Evolutionary conservation across 441 rosid species (phyloP).

Genomic region (Melastoma candidum): DNA sequence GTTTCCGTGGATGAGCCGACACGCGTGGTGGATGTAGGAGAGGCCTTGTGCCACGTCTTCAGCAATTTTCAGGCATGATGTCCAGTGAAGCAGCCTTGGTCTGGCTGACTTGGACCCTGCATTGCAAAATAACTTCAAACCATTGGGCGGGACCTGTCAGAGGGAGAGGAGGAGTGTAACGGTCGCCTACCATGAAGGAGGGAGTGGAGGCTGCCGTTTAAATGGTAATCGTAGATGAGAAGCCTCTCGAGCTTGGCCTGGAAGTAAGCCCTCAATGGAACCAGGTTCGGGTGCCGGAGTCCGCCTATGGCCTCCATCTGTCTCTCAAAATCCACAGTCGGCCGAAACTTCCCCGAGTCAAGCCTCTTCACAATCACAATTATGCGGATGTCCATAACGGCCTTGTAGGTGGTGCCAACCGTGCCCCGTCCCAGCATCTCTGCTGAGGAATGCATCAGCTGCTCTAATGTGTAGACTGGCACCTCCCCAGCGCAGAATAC

Average conservation of each 20-base stretch:
- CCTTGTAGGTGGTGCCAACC: conserved; percentile 7
- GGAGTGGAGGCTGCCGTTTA: conserved; percentile 79
- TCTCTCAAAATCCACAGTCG: conserved; percentile 50
- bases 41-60: conserved; percentile 97
- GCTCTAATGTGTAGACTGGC: conserved; percentile 6
- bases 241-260: conserved; percentile 79
- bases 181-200: conserved; percentile 56
- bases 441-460: conserved; percentile 1
- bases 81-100: conserved; percentile 96
- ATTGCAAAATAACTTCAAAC: conserved; percentile 24
- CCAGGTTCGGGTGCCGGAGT: conserved; percentile 73
- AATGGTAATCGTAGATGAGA: conserved; percentile 66
- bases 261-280: conserved; percentile 63
- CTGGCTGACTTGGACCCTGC: conserved; percentile 76
- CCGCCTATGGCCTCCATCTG: conserved; percentile 85
- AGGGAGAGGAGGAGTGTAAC: background rate
- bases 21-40: conserved; percentile 83
- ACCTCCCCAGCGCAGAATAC: conserved; percentile 8
- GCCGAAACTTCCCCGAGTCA: conserved; percentile 23
- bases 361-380: conserved; percentile 5
- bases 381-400: conserved; percentile 6
- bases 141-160: conserved; percentile 67
- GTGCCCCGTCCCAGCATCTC: no score
- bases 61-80: conserved; percentile 85
- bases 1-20: conserved; percentile 76